phyloP scores from a whole-genome alignment of 164 flowering plant species.

The Chimonanthus salicifolius region DNA sequence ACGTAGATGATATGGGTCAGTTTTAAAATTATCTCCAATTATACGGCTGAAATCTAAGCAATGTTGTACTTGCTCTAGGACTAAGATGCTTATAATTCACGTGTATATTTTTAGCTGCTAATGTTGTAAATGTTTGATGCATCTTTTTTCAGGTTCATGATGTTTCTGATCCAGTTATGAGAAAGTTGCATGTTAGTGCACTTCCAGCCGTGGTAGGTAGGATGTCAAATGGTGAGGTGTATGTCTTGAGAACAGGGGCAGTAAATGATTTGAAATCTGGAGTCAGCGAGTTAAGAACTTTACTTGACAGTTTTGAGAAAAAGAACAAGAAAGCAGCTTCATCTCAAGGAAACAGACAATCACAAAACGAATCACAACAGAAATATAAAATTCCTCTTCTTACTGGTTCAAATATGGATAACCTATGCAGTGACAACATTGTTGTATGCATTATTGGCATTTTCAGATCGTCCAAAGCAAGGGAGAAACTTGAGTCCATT shows the following conservation, averaged over 20 bases:
- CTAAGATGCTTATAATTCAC: not conserved
- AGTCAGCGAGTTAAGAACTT: conserved; percentile 46
- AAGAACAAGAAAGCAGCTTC: conserved; percentile 56
- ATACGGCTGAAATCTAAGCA: not conserved
- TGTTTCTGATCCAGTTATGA: conserved; percentile 52
- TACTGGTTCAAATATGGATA: conserved; percentile 46
- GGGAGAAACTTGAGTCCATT: conserved; percentile 57
- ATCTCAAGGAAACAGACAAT: conserved; percentile 25
- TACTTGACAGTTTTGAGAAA: conserved; percentile 68
- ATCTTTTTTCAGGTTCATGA: conserved; percentile 49
- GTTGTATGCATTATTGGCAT: conserved; percentile 86
- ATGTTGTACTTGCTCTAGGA: not conserved
- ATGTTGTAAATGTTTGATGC: not conserved
- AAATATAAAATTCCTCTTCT: conserved; percentile 41
- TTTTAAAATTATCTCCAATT: too few relatives aligned
- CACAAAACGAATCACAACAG: conserved; percentile 30
- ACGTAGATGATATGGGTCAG: not conserved
- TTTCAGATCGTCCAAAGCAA: conserved; percentile 62
- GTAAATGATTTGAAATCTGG: conserved; percentile 79
- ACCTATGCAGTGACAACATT: conserved; percentile 54
- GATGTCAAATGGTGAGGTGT: conserved; percentile 80
- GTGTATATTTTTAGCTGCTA: not conserved
- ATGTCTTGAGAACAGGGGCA: conserved; percentile 55
- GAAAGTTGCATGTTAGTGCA: conserved; percentile 56
- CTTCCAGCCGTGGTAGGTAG: conserved; percentile 90